phyloP scores from a whole-genome alignment of 768 basidiomycete genomes.

The Lenzites betulinus region DNA sequence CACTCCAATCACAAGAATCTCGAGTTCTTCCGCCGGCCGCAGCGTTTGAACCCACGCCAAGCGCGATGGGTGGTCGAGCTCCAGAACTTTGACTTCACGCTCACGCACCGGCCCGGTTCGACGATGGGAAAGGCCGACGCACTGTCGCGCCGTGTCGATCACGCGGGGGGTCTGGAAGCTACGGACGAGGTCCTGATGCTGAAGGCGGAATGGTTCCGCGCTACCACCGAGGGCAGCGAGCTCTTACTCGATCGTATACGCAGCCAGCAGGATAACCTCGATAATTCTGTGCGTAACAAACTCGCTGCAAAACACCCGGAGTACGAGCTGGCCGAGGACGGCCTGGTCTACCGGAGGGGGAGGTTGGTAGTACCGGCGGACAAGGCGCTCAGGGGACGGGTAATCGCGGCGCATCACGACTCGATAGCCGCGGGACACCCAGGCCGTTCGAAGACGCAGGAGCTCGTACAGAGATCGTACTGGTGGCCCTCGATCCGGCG shows the following conservation, averaged over 20 bases:
- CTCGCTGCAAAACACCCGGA: not conserved
- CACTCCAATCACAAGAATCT: conserved; percentile 36
- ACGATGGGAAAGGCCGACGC: conserved; percentile 7
- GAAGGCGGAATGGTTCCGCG: conserved; percentile 3
- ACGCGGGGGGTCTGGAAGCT: not conserved
- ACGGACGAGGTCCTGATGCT: not conserved
- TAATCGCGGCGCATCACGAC: conserved; percentile 29
- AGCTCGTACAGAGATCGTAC: conserved; percentile 28
- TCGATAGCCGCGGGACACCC: conserved; percentile 31
- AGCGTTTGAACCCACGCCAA: conserved; percentile 34
- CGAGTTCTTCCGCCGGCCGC: conserved; percentile 28
- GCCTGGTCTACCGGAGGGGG: not conserved
- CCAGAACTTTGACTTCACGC: conserved; percentile 23
- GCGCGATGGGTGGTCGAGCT: conserved; percentile 31
- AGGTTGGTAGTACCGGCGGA: not conserved
- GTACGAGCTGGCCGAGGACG: conserved; percentile 29
- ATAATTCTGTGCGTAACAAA: not conserved
- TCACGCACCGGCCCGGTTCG: conserved; percentile 8
- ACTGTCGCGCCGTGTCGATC: conserved; percentile 6
- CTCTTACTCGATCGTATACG: too few species aligned
- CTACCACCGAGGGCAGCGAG: not conserved
- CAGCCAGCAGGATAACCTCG: conserved; percentile 2
- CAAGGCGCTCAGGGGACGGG: not conserved
- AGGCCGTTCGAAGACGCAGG: conserved; percentile 28
- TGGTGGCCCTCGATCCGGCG: conserved; percentile 33